Base-by-base conservation (phyloP, 208 protist species). In the Crithidia expoeki region DNA sequence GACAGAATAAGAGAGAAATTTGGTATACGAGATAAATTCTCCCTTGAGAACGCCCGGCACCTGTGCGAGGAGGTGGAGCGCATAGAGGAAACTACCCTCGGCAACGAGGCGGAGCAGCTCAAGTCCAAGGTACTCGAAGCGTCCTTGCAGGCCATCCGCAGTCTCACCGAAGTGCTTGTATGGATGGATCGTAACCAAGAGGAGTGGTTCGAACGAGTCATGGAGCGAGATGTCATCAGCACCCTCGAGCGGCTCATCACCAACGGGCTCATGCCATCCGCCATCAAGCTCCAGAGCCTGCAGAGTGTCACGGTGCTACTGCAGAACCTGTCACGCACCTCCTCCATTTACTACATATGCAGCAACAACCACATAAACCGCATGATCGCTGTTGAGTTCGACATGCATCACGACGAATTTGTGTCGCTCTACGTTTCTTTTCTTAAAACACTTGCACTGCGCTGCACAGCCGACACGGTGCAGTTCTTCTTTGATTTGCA, bases 361-460 rank as follows among this genome's bases (percentile, higher is more conserved):
- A 94, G 88, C 73, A 94, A 94, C 74, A 92, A 95, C 60, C 89
- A 92, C 69, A 74, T 97, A 34, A 97, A 97, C 55, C 79, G 83
- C 34, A 92, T 97, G 65, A 90, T 97, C 44, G 82, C 85, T 28
- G 84, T 90, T 38, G 65, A 85, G 53, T 64, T 93, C 52, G 81
- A 94, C 60, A 80, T 84, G 40, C 80, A 88, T 28, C 88, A 95
- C 47, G 92, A 96, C 55, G 92, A 94, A 66, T 75, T 97, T 6
- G 62, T 92, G 21, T 86, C 87, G 10, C 74, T 85, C 19, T 94
- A 94, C 72, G 78, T 92, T 23, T 95, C 89, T 6, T 97, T 97
- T 57, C 75, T 97, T 32, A 94, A 94, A 42, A 83, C 86, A 5
- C 52, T 97, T n/a, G 85, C 90, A 1, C 74, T 95, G 32, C 80